These are phyloP conservation scores for Cystofilobasidium capitatum DNA, from an alignment of 768 basidiomycete species.

Conservation along the genomic window DNA sequence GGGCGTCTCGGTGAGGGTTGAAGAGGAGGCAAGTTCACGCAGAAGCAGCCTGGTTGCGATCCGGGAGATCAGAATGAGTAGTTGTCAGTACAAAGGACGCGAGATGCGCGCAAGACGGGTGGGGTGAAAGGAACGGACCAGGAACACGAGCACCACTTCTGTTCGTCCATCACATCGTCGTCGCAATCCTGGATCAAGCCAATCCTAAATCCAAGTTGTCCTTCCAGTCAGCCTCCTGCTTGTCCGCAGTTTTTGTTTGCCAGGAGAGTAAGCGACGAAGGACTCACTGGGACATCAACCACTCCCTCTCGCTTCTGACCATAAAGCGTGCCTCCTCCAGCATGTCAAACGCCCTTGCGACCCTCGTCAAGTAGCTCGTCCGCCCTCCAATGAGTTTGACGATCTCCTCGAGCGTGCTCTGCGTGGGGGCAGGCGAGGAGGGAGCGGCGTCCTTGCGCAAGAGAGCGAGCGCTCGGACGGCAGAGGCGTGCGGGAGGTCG, in stretches of 20 bases:
- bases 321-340: constrained; percentile 38
- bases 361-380: constrained; percentile 63
- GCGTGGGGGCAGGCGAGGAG: neutral
- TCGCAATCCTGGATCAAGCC: constrained; percentile 9
- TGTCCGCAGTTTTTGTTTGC: constrained; percentile 27
- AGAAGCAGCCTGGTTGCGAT: constrained; percentile 47
- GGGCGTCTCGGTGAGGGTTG: neutral
- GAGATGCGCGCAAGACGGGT: neutral
- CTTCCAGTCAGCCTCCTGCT: constrained; percentile 72
- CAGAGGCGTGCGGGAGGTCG: constrained; percentile 56
- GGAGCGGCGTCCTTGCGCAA: constrained; percentile 45
- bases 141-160: constrained; percentile 41
- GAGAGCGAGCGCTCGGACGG: constrained; percentile 49
- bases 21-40: constrained; percentile 49
- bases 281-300: constrained; percentile 12
- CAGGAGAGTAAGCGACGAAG: neutral
- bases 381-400: constrained; percentile 65
- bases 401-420: constrained; percentile 42
- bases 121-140: constrained; percentile 16
- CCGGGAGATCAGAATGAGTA: no score
- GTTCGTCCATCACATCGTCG: constrained; percentile 84
- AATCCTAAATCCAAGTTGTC: constrained; percentile 41
- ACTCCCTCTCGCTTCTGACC: constrained; percentile 17
- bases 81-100: neutral
- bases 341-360: constrained; percentile 56